Conservation (phyloP, 2,329 filamentous ascomycete species). For the Pseudopithomyces chartarum region DNA sequence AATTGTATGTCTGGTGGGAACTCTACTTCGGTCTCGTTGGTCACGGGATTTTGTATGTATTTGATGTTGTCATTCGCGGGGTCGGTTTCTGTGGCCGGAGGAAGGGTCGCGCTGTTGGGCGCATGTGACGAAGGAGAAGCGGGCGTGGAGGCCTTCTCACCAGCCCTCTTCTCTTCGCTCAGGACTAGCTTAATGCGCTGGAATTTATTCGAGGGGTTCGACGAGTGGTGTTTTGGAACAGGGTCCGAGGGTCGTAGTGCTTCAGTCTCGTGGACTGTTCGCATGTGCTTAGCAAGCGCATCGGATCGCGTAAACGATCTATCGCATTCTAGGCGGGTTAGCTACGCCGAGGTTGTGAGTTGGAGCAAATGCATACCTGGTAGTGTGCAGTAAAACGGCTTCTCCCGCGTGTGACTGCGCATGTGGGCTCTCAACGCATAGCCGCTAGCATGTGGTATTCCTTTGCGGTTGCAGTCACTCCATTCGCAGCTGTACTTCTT, state of each 20-base stretch:
- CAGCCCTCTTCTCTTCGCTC: conserved; percentile 38
- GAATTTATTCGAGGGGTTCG: conserved; percentile 52
- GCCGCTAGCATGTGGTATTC: conserved; percentile 88
- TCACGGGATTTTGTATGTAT: conserved; percentile 64
- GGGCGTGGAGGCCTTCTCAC: conserved; percentile 41
- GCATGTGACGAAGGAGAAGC: conserved; percentile 40
- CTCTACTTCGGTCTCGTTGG: conserved; percentile 60
- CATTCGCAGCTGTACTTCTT: conserved; percentile 99
- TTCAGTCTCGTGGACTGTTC: conserved; percentile 97
- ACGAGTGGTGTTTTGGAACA: conserved; percentile 67
- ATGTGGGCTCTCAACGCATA: conserved; percentile 97
- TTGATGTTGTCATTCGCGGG: conserved; percentile 62
- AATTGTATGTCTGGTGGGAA: conserved; percentile 66
- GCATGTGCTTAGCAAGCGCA: conserved; percentile 96
- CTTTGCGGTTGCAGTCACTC: conserved; percentile 86
- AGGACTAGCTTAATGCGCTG: conserved; percentile 52
- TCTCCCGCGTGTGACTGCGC: conserved; percentile 96
- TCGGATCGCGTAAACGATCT: conserved; percentile 95
- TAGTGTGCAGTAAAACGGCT: conserved; percentile 95
- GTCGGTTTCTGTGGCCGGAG: conserved; percentile 32
- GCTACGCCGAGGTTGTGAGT: background rate
- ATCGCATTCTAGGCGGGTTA: conserved; percentile 77
- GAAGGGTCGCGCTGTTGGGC: conserved; percentile 26
- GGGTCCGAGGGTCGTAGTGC: conserved; percentile 77
- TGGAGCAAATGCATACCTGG: conserved; percentile 68